Evolutionary conservation across 2,329 filamentous ascomycete species (phyloP).

Genomic region (Corinectria fuckeliana): DNA sequence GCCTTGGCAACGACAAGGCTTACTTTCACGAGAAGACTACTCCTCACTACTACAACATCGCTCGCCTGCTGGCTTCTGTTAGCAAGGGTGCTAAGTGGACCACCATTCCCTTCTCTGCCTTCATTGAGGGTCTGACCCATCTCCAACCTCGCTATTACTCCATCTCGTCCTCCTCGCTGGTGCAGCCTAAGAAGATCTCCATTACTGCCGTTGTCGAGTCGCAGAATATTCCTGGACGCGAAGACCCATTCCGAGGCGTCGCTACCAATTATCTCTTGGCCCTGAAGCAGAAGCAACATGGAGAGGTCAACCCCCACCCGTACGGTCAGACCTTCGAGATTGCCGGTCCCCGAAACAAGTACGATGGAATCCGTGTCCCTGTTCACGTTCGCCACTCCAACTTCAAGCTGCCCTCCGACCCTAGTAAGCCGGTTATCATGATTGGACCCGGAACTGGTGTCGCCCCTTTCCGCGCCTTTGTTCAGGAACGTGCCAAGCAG

Average conservation of each 20-base stretch:
- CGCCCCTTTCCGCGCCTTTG: constrained; percentile 92
- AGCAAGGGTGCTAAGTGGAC: constrained; percentile 79
- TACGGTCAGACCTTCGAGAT: constrained; percentile 88
- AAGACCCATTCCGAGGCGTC: constrained; percentile 86
- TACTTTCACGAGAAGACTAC: constrained; percentile 90
- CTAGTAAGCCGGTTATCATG: constrained; percentile 93
- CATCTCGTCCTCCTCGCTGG: constrained; percentile 94
- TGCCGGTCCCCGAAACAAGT: constrained; percentile 91
- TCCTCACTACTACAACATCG: constrained; percentile 85
- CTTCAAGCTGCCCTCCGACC: constrained; percentile 97
- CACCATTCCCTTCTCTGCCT: constrained; percentile 88
- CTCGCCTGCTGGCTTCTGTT: constrained; percentile 78
- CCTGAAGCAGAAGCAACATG: constrained; percentile 95
- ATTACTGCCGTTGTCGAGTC: constrained; percentile 95
- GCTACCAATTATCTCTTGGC: constrained; percentile 96
- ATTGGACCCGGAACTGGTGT: constrained; percentile 96
- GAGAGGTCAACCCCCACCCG: constrained; percentile 79
- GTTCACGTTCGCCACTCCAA: constrained; percentile 98
- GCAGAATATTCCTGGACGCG: constrained; percentile 76
- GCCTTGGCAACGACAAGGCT: constrained; percentile 90
- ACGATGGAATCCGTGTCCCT: constrained; percentile 92
- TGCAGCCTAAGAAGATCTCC: constrained; percentile 93
- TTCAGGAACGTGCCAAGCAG: constrained; percentile 89
- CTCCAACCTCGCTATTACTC: constrained; percentile 99
- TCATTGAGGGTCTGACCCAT: constrained; percentile 93